Base-by-base conservation (phyloP, 371 early-diverging fungal species). In the Racocetra persica region DNA sequence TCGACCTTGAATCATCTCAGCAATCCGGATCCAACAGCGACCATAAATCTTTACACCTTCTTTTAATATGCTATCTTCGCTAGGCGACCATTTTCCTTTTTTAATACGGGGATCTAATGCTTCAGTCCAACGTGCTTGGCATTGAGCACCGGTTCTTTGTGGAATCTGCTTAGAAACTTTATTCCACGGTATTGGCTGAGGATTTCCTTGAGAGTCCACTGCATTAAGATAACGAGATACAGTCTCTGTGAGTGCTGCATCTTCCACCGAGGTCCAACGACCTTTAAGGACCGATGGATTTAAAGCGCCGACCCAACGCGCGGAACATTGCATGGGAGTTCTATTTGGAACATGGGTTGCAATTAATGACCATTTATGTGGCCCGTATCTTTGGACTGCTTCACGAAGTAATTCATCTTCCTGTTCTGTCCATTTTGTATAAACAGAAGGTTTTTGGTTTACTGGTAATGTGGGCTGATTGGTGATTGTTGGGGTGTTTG, bases 41-140 rank as follows among this genome's bases (percentile, higher is more conserved):
- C 93, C 93, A 82, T 84, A 87, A 51, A 82, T 80, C 16, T 80
- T 84, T 13, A 94, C 93, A 0, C 90, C 91, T 59, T 89, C 86
- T n/a, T 77, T 81, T 59, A 94, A 83, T 22, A 89, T 70, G 8
- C 85, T 85, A 81, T 97, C 96, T 83, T 97, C 97, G 52, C 92
- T 91, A 5, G 78, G 62, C 26, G 87, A 87, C 96, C 96, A 98
- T 45, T 90, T 91, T 5, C 92, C 91, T 28, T 92, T 86, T 71
- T 93, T 92, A 60, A 95, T 94, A 32, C 87, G 87, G 6, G 94
- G 94, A 85, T 95, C 95, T 60, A 95, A 84, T 66, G 90, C 90
- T 84, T 95, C 94, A 10, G 94, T 85, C 95, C 95, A 95, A 22
- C 95, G 89, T 83, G 94, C 94, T 54, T 94, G 87, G 81, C 97